Conservation (phyloP, 768 basidiomycete species). For the Leccinum imitatum region DNA sequence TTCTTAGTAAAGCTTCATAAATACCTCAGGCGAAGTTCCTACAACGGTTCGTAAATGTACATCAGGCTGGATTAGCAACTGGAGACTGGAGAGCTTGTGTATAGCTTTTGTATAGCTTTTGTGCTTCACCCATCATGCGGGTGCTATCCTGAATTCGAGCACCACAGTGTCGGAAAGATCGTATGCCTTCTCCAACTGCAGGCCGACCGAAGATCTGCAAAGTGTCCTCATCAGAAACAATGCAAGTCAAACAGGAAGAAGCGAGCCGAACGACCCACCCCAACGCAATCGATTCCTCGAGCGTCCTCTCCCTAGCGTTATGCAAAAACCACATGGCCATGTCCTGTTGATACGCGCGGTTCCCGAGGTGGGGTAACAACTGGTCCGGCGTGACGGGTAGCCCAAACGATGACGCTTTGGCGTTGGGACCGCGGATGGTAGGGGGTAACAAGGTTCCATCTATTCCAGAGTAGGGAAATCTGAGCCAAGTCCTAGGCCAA, state of each 20-base stretch:
- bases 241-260: background rate
- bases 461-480: background rate
- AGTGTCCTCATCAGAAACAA: background rate
- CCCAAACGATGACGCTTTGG: conserved; percentile 2
- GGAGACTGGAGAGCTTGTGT: background rate
- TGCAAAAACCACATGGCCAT: conserved; percentile 45
- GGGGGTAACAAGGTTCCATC: conserved; percentile 23
- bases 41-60: background rate
- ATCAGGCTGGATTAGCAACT: background rate
- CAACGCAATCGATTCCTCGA: conserved; percentile 14
- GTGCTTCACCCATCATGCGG: background rate
- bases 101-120: background rate
- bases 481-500: background rate
- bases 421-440: conserved; percentile 6
- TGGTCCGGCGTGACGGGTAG: conserved; percentile 40
- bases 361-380: conserved; percentile 48
- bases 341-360: conserved; percentile 43
- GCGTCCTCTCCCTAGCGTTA: conserved; percentile 43
- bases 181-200: background rate
- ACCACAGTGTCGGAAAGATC: background rate
- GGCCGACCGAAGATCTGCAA: background rate
- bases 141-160: background rate
- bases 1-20: background rate
- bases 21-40: background rate
- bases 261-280: background rate